Evolutionary conservation across 2,329 filamentous ascomycete species (phyloP).

Genomic region (Aspergillus fumigatiaffinis): DNA sequence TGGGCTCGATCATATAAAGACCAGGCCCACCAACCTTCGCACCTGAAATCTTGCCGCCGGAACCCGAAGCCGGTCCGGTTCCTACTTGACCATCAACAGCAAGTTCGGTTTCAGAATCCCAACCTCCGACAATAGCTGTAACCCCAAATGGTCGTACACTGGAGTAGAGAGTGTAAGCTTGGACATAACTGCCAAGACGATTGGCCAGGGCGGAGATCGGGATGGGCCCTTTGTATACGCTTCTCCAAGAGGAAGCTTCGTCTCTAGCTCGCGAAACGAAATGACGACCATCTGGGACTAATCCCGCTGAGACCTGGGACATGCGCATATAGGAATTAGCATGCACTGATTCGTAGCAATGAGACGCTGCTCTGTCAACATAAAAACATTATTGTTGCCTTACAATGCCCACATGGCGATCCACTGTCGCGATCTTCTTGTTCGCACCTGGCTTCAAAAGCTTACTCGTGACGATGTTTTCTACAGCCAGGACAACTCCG

Average conservation of each 20-base stretch:
- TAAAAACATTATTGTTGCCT: constrained; percentile 34
- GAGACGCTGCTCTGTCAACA: background rate
- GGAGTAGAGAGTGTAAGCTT: constrained; percentile 96
- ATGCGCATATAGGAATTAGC: constrained; percentile 1
- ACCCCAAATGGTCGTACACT: constrained; percentile 96
- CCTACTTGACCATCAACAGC: constrained; percentile 90
- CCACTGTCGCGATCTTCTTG: constrained; percentile 93
- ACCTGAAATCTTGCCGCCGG: constrained; percentile 75
- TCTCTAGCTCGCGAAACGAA: constrained; percentile 92
- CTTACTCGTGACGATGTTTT: constrained; percentile 95
- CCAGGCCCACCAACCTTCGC: constrained; percentile 82
- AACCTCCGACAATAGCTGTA: constrained; percentile 88
- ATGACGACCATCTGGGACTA: constrained; percentile 91
- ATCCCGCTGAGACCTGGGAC: constrained; percentile 79
- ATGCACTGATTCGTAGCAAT: background rate
- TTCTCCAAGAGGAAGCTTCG: constrained; percentile 86
- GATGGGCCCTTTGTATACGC: constrained; percentile 92
- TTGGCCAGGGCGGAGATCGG: constrained; percentile 81
- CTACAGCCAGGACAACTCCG: constrained; percentile 89
- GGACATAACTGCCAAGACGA: constrained; percentile 92
- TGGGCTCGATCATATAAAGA: constrained; percentile 99
- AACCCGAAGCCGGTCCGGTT: constrained; percentile 69
- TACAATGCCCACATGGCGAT: constrained; percentile 91
- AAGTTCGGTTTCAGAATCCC: constrained; percentile 81
- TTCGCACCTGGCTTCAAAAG: constrained; percentile 92